Percentiles rank a stretch among this genome's conserved stretches.
These are phyloP conservation scores for Boletus rex-veris DNA, from an alignment of 768 basidiomycete species.

Conservation along the genomic window DNA sequence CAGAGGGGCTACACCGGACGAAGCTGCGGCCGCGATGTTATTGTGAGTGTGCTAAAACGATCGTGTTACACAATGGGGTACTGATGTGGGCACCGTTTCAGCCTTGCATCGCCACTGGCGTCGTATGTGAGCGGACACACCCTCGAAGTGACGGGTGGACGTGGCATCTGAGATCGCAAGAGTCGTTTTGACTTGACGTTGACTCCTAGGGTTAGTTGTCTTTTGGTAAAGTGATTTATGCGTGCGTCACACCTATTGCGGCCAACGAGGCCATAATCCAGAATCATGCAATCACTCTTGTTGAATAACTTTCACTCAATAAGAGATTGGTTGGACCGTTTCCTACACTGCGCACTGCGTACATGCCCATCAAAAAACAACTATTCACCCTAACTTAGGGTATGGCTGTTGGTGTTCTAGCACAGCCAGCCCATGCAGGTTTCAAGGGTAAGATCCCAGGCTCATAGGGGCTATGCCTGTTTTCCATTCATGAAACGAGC, in stretches of 20 bases:
- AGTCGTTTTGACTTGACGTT: not conserved
- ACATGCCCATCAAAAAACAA: not conserved
- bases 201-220: not conserved
- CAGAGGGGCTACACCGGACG: constrained; percentile 65
- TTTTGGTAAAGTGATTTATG: not conserved
- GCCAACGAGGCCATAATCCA: not conserved
- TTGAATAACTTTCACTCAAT: not conserved
- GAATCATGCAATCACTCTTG: not conserved
- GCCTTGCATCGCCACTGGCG: constrained; percentile 74
- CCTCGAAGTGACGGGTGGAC: constrained; percentile 79
- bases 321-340: not conserved
- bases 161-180: constrained; percentile 51
- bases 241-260: not conserved
- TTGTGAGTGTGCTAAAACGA: constrained; percentile 52
- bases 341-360: not conserved
- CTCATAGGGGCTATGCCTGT: not conserved
- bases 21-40: constrained; percentile 70
- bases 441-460: not conserved
- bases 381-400: not conserved
- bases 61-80: not conserved
- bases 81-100: constrained; percentile 28
- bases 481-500: constrained; percentile 19
- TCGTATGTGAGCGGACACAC: constrained; percentile 82
- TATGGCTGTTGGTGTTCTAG: not conserved
- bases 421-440: not conserved